A percentile compares a stretch with the other conserved stretches of the same genome.
Conservation (phyloP, 78 protist species). For the Cavenderia fasciculata region DNA sequence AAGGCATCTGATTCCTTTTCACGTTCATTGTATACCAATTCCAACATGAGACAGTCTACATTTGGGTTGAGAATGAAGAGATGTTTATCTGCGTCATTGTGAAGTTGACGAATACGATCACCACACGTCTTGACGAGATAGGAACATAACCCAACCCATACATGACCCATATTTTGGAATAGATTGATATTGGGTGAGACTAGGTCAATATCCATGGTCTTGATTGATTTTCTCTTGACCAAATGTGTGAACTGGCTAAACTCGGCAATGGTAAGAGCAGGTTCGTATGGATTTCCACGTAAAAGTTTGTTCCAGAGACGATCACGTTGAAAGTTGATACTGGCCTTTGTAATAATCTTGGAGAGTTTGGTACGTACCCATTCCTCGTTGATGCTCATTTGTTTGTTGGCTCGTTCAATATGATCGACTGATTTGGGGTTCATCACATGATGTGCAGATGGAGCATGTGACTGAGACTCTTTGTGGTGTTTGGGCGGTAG, state of each 20-base stretch:
- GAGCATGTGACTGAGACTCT: neutral
- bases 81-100: conserved; percentile 53
- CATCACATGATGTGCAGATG: neutral
- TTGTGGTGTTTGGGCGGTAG: neutral
- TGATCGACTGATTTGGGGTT: conserved; percentile 39
- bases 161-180: conserved; percentile 55
- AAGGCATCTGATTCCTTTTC: conserved; percentile 68
- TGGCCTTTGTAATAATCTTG: conserved; percentile 27
- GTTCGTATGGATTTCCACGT: conserved; percentile 75
- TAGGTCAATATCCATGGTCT: conserved; percentile 41
- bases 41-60: conserved; percentile 59
- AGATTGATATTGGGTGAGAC: conserved; percentile 26
- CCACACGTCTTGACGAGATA: conserved; percentile 61
- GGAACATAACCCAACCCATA: conserved; percentile 43
- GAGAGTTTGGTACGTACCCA: conserved; percentile 6
- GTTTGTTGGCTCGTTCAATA: conserved; percentile 2
- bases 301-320: conserved; percentile 45
- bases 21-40: conserved; percentile 60
- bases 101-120: conserved; percentile 72
- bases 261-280: conserved; percentile 52
- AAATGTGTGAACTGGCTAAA: conserved; percentile 26
- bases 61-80: conserved; percentile 56
- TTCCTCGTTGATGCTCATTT: conserved; percentile 51
- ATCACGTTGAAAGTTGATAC: conserved; percentile 55
- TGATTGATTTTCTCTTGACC: conserved; percentile 33